Conservation (phyloP, 2,329 filamentous ascomycete genomes). For the Xylariales sp. region DNA sequence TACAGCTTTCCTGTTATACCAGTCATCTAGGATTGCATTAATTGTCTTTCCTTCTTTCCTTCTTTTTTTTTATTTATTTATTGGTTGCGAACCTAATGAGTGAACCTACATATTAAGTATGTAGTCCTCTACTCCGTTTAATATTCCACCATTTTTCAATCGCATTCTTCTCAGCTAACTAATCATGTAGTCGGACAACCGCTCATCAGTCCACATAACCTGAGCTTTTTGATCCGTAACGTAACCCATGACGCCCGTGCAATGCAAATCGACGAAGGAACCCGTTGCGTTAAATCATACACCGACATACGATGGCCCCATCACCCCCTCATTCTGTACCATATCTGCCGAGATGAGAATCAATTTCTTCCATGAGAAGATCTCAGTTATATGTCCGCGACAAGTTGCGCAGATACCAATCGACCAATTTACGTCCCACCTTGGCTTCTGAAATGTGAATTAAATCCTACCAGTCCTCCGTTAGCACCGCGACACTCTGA, state of each 20-base stretch:
- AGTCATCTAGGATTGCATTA: constrained; percentile 19
- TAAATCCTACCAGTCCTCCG: constrained; percentile 71
- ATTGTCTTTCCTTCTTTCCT: constrained; percentile 17
- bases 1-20: neutral
- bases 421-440: constrained; percentile 94
- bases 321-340: constrained; percentile 33
- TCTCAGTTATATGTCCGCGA: constrained; percentile 85
- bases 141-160: constrained; percentile 31
- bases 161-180: constrained; percentile 21
- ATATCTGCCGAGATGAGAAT: constrained; percentile 38
- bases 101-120: constrained; percentile 20
- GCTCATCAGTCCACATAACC: constrained; percentile 31
- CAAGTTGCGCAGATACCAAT: constrained; percentile 99
- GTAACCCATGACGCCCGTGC: constrained; percentile 54
- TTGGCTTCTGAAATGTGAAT: constrained; percentile 99
- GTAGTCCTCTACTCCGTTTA: constrained; percentile 20
- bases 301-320: constrained; percentile 40
- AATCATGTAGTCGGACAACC: constrained; percentile 31
- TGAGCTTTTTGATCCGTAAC: constrained; percentile 39
- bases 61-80: constrained; percentile 36
- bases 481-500: constrained; percentile 43
- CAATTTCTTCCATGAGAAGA: constrained; percentile 27
- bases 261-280: constrained; percentile 54
- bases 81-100: constrained; percentile 27
- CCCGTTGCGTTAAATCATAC: constrained; percentile 44